Percentiles rank a stretch among this genome's conserved stretches.
Conservation (phyloP, 2,329 filamentous ascomycete species). For the Kalmusia sp. region DNA sequence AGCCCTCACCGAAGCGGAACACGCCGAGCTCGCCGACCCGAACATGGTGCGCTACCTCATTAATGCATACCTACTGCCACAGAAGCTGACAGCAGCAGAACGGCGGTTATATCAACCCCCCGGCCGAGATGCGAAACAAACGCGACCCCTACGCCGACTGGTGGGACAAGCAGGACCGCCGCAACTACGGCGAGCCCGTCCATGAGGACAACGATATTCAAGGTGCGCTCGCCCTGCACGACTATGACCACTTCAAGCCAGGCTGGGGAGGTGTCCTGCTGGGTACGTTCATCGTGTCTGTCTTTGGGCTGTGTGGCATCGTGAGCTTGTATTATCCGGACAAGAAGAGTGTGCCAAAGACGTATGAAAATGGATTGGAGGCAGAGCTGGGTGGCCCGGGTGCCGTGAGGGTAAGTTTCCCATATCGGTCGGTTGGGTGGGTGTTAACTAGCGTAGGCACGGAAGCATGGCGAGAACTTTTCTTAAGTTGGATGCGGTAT, state of each 20-base stretch:
- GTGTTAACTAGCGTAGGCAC: conserved; percentile 18
- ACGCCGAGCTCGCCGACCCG: conserved; percentile 60
- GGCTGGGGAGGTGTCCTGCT: conserved; percentile 71
- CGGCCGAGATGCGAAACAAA: conserved; percentile 82
- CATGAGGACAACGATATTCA: conserved; percentile 97
- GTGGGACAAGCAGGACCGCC: conserved; percentile 97
- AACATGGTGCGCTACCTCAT: conserved; percentile 63
- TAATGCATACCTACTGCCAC: background rate
- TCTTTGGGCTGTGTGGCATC: conserved; percentile 49
- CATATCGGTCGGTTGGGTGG: background rate
- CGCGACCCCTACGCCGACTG: conserved; percentile 92
- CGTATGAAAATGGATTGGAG: conserved; percentile 56
- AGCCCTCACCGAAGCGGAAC: conserved; percentile 40
- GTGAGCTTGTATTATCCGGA: conserved; percentile 54
- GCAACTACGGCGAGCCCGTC: conserved; percentile 95
- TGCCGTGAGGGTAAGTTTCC: conserved; percentile 48
- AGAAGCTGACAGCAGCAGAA: conserved; percentile 63
- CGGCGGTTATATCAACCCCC: conserved; percentile 83
- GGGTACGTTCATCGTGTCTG: conserved; percentile 52
- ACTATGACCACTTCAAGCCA: conserved; percentile 84
- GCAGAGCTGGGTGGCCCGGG: conserved; percentile 55
- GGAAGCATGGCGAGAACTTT: conserved; percentile 23
- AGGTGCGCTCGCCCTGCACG: conserved; percentile 85
- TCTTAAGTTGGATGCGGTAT: conserved; percentile 6
- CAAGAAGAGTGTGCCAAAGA: conserved; percentile 53